Percentiles rank a stretch among this genome's conserved stretches.
phyloP scores from a whole-genome alignment of 1,139 yeast species.

The Pichia sp. region DNA sequence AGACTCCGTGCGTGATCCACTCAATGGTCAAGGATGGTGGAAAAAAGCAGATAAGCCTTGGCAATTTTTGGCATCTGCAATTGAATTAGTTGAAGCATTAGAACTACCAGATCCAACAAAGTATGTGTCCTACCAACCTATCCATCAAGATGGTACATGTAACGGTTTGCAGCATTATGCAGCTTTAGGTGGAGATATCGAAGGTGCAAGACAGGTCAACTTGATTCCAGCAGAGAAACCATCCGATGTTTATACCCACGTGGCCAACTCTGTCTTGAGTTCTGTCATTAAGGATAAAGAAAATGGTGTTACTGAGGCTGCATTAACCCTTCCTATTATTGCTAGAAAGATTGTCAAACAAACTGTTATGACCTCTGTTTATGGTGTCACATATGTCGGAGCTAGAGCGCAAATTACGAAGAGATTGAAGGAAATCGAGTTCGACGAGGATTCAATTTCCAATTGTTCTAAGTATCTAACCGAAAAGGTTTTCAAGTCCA shows the following conservation, averaged over 20 bases:
- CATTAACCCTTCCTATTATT: constrained; percentile 51
- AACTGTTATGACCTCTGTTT: constrained; percentile 97
- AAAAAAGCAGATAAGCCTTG: constrained; percentile 84
- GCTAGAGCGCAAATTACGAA: constrained; percentile 83
- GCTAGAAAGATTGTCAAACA: constrained; percentile 89
- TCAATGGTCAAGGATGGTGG: constrained; percentile 67
- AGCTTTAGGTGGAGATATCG: constrained; percentile 92
- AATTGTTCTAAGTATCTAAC: constrained; percentile 63
- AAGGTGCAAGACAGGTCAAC: constrained; percentile 92
- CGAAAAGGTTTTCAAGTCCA: constrained; percentile 69
- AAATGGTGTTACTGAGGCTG: constrained; percentile 40
- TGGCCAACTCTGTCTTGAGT: constrained; percentile 62
- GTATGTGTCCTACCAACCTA: constrained; percentile 75
- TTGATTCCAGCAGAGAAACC: constrained; percentile 77
- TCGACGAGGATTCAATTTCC: constrained; percentile 29
- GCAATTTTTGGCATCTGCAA: constrained; percentile 86
- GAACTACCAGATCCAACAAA: constrained; percentile 67
- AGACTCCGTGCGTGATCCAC: constrained; percentile 69
- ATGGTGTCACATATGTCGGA: constrained; percentile 94
- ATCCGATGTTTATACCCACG: constrained; percentile 84
- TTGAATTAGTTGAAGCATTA: constrained; percentile 70
- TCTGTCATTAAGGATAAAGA: constrained; percentile 56
- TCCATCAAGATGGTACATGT: constrained; percentile 97
- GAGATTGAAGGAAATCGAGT: constrained; percentile 43
- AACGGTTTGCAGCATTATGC: constrained; percentile 98